phyloP scores from a whole-genome alignment of 1,284 basidiomycete species.

The Leucoagaricus sp. region DNA sequence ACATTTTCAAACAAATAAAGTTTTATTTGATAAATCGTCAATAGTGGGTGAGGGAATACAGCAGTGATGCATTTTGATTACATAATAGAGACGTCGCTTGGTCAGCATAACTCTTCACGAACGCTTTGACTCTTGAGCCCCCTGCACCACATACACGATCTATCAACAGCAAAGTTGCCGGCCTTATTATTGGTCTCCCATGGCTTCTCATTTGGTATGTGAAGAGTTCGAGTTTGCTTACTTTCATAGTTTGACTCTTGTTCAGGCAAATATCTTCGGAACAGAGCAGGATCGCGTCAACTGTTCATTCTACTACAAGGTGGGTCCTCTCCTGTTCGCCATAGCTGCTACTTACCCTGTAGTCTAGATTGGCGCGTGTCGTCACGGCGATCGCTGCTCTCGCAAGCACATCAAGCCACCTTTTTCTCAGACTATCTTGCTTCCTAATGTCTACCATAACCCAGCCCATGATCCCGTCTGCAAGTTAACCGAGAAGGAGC shows the following conservation, averaged over 20 bases:
- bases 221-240: not conserved
- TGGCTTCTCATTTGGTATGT: slow-evolving; percentile 47
- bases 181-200: slow-evolving; percentile 16
- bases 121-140: not conserved
- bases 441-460: slow-evolving; percentile 99
- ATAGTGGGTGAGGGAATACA: not conserved
- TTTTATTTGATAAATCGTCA: no score
- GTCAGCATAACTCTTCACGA: not conserved
- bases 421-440: slow-evolving; percentile 95
- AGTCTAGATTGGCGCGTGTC: slow-evolving; percentile 87
- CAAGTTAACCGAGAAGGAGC: slow-evolving; percentile 82
- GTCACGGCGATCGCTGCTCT: slow-evolving; percentile 95
- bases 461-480: slow-evolving; percentile 91
- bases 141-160: not conserved
- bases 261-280: slow-evolving; percentile 82
- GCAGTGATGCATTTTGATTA: not conserved
- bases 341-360: slow-evolving; percentile 13
- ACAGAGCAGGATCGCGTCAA: slow-evolving; percentile 94
- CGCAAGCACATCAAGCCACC: slow-evolving; percentile 97
- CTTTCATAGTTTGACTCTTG: not conserved
- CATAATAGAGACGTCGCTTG: not conserved
- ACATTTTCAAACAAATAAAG: no score
- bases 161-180: not conserved
- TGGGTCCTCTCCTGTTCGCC: slow-evolving; percentile 31
- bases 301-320: slow-evolving; percentile 95